Evolutionary conservation across 495 filamentous ascomycete genomes (phyloP).

Genomic region (Podospora tetraspora): DNA sequence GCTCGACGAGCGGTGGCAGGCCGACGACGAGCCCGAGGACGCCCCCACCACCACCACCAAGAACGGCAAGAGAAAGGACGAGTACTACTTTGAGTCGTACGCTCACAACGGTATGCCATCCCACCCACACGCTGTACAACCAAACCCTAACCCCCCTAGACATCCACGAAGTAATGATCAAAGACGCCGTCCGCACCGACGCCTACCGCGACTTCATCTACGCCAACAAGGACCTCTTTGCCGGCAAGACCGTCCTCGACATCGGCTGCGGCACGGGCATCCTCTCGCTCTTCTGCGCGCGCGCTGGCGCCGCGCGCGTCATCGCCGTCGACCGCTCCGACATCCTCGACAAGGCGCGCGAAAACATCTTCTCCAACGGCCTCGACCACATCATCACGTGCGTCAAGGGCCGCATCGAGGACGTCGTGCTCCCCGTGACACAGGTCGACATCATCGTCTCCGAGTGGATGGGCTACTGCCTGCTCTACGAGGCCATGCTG

Average conservation of each 20-base stretch:
- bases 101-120: conserved; percentile 59
- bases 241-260: conserved; percentile 94
- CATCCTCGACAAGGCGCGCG: conserved; percentile 89
- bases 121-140: background rate
- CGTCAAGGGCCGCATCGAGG: conserved; percentile 94
- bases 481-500: conserved; percentile 97
- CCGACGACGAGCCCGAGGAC: conserved; percentile 30
- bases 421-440: conserved; percentile 77
- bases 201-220: conserved; percentile 98
- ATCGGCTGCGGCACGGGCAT: conserved; percentile 93
- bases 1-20: conserved; percentile 63
- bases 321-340: conserved; percentile 96
- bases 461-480: conserved; percentile 99
- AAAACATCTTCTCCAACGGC: conserved; percentile 84
- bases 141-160: conserved; percentile 37
- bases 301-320: conserved; percentile 88
- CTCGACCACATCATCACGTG: conserved; percentile 82
- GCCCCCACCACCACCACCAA: conserved; percentile 15
- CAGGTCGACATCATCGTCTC: conserved; percentile 98
- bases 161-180: conserved; percentile 91
- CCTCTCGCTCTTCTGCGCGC: conserved; percentile 84
- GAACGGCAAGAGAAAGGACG: conserved; percentile 37
- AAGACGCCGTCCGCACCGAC: conserved; percentile 90
- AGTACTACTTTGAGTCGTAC: conserved; percentile 79
- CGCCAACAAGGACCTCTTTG: conserved; percentile 92